These are phyloP conservation scores for Xanthoconium stramineum DNA, from an alignment of 768 basidiomycete genomes.

Conservation along the genomic window DNA sequence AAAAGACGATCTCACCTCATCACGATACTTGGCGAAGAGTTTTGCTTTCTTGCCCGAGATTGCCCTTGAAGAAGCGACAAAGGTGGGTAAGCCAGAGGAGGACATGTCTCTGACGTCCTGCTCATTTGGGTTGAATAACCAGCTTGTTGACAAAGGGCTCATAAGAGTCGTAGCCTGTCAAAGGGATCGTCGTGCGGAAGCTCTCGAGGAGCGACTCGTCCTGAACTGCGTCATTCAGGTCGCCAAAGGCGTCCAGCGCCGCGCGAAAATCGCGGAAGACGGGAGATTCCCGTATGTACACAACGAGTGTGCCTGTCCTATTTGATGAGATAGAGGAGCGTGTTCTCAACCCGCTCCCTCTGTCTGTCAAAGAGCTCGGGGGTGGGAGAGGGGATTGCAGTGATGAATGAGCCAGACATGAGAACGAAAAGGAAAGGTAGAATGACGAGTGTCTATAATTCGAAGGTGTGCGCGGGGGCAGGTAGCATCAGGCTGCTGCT, in stretches of 20 bases:
- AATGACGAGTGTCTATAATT: background rate
- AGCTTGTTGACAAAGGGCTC: constrained; percentile 16
- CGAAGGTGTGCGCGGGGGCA: too few species aligned
- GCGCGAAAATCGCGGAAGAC: constrained; percentile 10
- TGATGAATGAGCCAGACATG: background rate
- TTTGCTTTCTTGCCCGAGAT: constrained; percentile 20
- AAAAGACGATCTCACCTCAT: background rate
- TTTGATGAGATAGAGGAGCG: constrained; percentile 8
- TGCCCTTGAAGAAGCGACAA: constrained; percentile 15
- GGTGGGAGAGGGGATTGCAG: background rate
- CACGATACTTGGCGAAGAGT: constrained; percentile 20
- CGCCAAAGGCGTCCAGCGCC: constrained; percentile 4
- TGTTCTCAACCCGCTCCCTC: constrained; percentile 4
- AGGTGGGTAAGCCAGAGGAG: constrained; percentile 21
- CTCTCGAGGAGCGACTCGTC: constrained; percentile 7
- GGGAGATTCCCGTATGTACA: constrained; percentile 8
- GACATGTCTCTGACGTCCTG: constrained; percentile 21
- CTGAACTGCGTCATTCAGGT: background rate
- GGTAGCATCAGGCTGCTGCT: too few species aligned
- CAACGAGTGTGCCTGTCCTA: constrained; percentile 15
- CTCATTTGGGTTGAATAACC: background rate
- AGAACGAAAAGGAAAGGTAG: background rate
- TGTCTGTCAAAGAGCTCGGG: background rate
- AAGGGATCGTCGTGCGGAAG: constrained; percentile 17
- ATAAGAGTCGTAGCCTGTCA: constrained; percentile 22